Evolutionary conservation across 139 green algal species (phyloP).

Genomic region (Volvox africanus): DNA sequence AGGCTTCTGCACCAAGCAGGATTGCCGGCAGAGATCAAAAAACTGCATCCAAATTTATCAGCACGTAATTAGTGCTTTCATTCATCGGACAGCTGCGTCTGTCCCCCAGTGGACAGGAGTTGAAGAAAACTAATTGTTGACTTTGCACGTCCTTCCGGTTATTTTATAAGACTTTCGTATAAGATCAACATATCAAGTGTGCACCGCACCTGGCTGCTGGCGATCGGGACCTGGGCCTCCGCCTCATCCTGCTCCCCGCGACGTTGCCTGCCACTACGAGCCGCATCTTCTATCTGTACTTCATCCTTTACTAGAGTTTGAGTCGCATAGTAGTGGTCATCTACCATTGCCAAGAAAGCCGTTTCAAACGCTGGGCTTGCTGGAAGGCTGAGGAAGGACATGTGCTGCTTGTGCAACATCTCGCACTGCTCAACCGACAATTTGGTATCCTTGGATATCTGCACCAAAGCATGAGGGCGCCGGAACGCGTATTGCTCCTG

Average conservation of each 20-base stretch:
- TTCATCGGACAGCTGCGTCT: slow-evolving; percentile 12
- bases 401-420: slow-evolving; percentile 58
- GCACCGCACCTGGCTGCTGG: slow-evolving; percentile 15
- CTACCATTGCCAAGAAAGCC: slow-evolving; percentile 56
- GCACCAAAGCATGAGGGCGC: neutral
- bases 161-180: neutral
- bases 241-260: neutral
- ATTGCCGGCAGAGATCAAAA: neutral
- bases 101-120: neutral
- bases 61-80: too few relatives aligned
- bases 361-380: slow-evolving; percentile 47
- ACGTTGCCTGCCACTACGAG: neutral
- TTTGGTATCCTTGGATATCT: slow-evolving; percentile 18
- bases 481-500: neutral
- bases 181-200: neutral
- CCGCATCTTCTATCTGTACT: neutral
- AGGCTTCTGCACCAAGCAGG: slow-evolving; percentile 19
- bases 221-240: neutral
- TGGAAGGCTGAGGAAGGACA: slow-evolving; percentile 66
- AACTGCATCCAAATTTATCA: too few relatives aligned
- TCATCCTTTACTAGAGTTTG: neutral
- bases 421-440: slow-evolving; percentile 55
- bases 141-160: neutral
- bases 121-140: neutral
- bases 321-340: slow-evolving; percentile 41